phyloP scores from a whole-genome alignment of 306 rosid species.

The Albizia julibrissin region DNA sequence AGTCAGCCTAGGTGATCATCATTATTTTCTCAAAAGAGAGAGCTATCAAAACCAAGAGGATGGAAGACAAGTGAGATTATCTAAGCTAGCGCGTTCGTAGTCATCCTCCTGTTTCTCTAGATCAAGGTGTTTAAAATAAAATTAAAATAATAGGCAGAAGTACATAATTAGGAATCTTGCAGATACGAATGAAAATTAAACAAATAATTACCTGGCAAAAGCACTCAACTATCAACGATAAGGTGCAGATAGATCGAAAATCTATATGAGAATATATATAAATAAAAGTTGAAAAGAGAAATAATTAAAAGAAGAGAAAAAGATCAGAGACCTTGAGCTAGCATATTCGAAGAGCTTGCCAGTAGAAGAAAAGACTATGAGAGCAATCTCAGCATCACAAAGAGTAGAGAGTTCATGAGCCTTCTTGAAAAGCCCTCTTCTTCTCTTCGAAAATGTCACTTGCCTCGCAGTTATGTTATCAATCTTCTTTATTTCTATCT shows the following conservation, averaged over 20 bases:
- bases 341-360: constrained; percentile 47
- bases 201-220: not conserved
- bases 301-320: not conserved
- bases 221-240: not conserved
- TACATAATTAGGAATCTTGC: not conserved
- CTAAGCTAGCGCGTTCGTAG: not conserved
- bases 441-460: constrained; percentile 51
- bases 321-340: constrained; percentile 36
- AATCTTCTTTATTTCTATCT: constrained; percentile 47
- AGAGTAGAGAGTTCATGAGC: constrained; percentile 50
- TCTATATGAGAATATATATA: not conserved
- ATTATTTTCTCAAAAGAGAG: not conserved
- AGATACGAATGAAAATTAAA: not conserved
- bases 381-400: constrained; percentile 53
- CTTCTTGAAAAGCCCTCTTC: constrained; percentile 50
- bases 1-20: not conserved
- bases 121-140: not conserved
- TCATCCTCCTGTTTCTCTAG: not conserved
- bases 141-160: not conserved
- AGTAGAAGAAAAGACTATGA: constrained; percentile 40
- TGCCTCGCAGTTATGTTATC: constrained; percentile 52
- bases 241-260: not conserved
- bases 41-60: not conserved
- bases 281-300: not conserved
- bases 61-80: constrained; percentile 2